Base-by-base conservation (phyloP, 306 rosid genomes). In the Alnus rubra region DNA sequence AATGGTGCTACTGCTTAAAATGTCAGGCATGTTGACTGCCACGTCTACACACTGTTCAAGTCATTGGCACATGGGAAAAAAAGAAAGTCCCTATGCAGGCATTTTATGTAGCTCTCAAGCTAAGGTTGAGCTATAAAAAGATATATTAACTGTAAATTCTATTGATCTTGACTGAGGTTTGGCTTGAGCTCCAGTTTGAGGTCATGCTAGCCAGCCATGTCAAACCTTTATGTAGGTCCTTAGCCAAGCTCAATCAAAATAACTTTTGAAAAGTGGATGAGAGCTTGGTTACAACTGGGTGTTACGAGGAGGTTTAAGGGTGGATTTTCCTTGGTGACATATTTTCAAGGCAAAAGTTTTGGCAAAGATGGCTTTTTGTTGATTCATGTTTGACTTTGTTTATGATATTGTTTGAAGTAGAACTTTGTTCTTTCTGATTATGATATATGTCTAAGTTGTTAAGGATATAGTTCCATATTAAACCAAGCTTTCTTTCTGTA, bases 401-500 rank as follows among this genome's bases (percentile, higher is more conserved):
- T 42, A 42, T 68, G 49, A 42, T 68, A 9, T 44, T 39, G 49
- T 68, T 3, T 59, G 37, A 59, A 28, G 65, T 42, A 42, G 48
- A 64, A 65, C 49, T 65, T 65, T 65, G 71, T 65, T 65, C 48
- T 37, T 15, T 65, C 51, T 9, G 13, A 42, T 68, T 48, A n/a
- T 42, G 14, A 42, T 9, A 69, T 48, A 58, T 72, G 79, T 62
- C 64, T 78, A 65, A 75, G 73, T 75, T 42, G 70, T 82, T 74
- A 42, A 77, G n/a, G 15, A 72, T 50, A 81, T 73, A 33, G 33
- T 31, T 35, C 76, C 70, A 28, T 65, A 71, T 79, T 63, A 37
- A 58, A 77, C 48, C 42, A 83, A 73, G 77, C 14, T 65, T 52
- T 65, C 58, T 51, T 79, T 76, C 55, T 74, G 73, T 69, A 74